Conservation (phyloP, 345 rosid genomes). For the Populus pruinosa region DNA sequence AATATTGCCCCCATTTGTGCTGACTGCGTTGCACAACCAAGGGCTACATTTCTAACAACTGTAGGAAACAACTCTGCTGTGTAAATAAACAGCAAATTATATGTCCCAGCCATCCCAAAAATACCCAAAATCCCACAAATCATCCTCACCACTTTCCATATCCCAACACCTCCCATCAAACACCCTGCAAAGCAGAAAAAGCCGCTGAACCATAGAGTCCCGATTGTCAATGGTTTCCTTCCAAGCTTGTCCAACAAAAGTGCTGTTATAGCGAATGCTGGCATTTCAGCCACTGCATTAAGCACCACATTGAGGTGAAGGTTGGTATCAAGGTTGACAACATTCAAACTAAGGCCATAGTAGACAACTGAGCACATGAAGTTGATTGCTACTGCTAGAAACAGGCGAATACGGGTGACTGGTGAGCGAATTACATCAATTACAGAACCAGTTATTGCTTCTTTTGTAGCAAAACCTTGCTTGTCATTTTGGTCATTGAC, state of each 20-base stretch:
- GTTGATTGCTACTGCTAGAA: constrained; percentile 53
- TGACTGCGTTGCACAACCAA: constrained; percentile 80
- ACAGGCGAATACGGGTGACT: constrained; percentile 52
- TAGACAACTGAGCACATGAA: constrained; percentile 73
- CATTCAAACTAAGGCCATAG: constrained; percentile 89
- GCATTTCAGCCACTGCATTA: constrained; percentile 82
- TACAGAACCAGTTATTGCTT: constrained; percentile 50
- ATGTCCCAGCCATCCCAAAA: constrained; percentile 86
- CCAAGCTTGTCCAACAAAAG: constrained; percentile 61
- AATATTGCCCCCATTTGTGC: constrained; percentile 85
- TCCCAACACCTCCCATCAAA: constrained; percentile 35
- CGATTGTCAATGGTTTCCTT: constrained; percentile 73
- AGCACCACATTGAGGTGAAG: constrained; percentile 69
- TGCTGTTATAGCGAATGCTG: constrained; percentile 75
- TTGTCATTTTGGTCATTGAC: constrained; percentile 3
- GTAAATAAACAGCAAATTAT: constrained; percentile 77
- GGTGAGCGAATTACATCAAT: constrained; percentile 66
- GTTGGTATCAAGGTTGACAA: constrained; percentile 81
- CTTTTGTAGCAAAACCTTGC: constrained; percentile 22
- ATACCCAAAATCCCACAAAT: constrained; percentile 73
- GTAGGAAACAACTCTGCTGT: constrained; percentile 86
- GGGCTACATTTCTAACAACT: constrained; percentile 85
- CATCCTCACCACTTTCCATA: constrained; percentile 67
- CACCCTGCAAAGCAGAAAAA: constrained; percentile 59
- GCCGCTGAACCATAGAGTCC: constrained; percentile 80